These are phyloP conservation scores for Phytophthora litchii DNA, from an alignment of 352 stramenopile species.

Conservation along the genomic window DNA sequence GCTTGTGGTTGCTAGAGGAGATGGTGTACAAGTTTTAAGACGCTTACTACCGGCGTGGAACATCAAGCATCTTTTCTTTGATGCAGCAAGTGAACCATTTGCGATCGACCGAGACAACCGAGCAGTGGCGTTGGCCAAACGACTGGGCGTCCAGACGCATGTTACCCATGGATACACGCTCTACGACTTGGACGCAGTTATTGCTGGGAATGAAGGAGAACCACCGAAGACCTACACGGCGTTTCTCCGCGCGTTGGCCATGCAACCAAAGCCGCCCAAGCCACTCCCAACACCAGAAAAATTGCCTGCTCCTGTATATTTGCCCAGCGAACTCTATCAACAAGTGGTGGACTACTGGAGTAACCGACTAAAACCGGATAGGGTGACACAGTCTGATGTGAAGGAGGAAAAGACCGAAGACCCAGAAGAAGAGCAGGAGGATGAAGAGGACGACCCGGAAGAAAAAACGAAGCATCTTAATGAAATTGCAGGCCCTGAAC, in stretches of 20 bases:
- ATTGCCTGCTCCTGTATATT: slow-evolving; percentile 39
- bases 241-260: slow-evolving; percentile 61
- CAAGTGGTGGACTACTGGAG: slow-evolving; percentile 66
- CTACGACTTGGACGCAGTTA: slow-evolving; percentile 72
- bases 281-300: slow-evolving; percentile 57
- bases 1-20: slow-evolving; percentile 76
- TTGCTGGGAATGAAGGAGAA: slow-evolving; percentile 54
- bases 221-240: slow-evolving; percentile 82
- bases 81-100: slow-evolving; percentile 92
- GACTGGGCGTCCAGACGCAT: slow-evolving; percentile 73
- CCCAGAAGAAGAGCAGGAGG: slow-evolving; percentile 15
- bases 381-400: slow-evolving; percentile 6
- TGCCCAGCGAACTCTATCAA: slow-evolving; percentile 66
- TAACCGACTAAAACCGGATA: slow-evolving; percentile 25
- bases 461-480: slow-evolving; percentile 37
- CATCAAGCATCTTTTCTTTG: slow-evolving; percentile 92
- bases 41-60: slow-evolving; percentile 84
- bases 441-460: slow-evolving; percentile 22
- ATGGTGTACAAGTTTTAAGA: slow-evolving; percentile 81
- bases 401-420: slow-evolving; percentile 33
- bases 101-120: slow-evolving; percentile 79
- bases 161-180: slow-evolving; percentile 71
- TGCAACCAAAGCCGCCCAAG: slow-evolving; percentile 54
- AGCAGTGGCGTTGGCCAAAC: slow-evolving; percentile 56
- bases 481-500: slow-evolving; percentile 58